Base-by-base conservation (phyloP, 495 filamentous ascomycete species). In the Daldinia childiae region DNA sequence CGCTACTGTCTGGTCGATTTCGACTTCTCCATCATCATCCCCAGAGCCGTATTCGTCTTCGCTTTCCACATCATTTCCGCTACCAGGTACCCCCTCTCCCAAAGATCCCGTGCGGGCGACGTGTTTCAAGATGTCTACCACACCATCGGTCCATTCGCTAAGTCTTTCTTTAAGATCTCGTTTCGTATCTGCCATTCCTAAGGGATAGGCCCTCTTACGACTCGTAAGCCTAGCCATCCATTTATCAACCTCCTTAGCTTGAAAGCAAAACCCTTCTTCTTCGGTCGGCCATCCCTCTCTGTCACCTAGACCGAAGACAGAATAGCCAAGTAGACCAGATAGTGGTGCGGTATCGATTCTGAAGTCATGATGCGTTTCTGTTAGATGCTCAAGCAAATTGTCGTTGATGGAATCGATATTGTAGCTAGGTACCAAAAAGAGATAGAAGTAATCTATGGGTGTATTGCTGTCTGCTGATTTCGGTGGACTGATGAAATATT, bases 141-240 rank as follows among this genome's bases (percentile, higher is more conserved):
- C 79, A 9, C 95, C 94, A 17, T 77, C 72, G 14, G 84, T 84
- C 95, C 95, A 98, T 74, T 97, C 92, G 19, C 84, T 80, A 50
- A 98, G 73, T 29, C 90, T 83, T 24, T 84, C 74, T 41, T 83
- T 80, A 12, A 87, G 88, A 74, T 94, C 90, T 19, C 83, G 86
- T 79, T 93, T 97, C 51, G 91, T 87, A 81, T 98, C 93, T 1
- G 91, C 93, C 84, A 94, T 89, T 2, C 95, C 95, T 2, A 98
- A 80, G 2, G 95, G 95, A 72, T 90, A 98, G 0, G 93, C 88
- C 62, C 84, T 81, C 78, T 92, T 95, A 68, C 88, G 85, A 3
- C 88, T 91, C 0, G 93, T 97, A 62, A 98, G 82, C 73, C 91
- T 95, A 36, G 95, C 94, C 89, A 98, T 91, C 95, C 95, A 98